Percentiles rank a stretch among this genome's conserved stretches.
These are phyloP conservation scores for Colletotrichum viniferum DNA, from an alignment of 2,329 filamentous ascomycete genomes.

Conservation along the genomic window DNA sequence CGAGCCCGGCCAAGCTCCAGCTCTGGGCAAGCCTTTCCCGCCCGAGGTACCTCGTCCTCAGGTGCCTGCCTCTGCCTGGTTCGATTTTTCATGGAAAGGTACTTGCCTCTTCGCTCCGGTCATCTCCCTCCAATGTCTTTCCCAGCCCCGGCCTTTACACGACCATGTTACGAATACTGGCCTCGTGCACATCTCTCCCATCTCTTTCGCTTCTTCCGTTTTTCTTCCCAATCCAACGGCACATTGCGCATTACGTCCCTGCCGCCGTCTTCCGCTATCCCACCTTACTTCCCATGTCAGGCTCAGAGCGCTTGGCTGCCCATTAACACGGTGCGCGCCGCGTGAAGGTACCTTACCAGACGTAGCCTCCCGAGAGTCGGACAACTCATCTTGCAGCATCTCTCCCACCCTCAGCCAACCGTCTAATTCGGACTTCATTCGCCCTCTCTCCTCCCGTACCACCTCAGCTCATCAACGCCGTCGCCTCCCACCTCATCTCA, in stretches of 20 bases:
- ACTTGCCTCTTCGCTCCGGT: background rate
- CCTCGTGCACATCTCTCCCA: background rate
- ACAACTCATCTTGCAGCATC: slow-evolving; percentile 26
- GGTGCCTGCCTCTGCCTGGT: background rate
- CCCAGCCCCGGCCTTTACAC: slow-evolving; percentile 5
- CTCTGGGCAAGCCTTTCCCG: background rate
- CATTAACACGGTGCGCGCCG: slow-evolving; percentile 8
- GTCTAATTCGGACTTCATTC: slow-evolving; percentile 6
- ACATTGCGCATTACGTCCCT: background rate
- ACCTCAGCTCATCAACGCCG: background rate
- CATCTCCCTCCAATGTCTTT: background rate
- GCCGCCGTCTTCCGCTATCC: background rate
- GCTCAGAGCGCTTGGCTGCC: background rate
- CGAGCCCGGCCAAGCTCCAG: background rate
- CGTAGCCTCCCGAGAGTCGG: slow-evolving; percentile 6
- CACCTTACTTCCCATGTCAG: background rate
- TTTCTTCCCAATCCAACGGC: background rate
- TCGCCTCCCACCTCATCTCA: background rate
- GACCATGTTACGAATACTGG: slow-evolving; percentile 4
- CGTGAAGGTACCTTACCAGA: background rate
- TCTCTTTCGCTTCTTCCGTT: background rate
- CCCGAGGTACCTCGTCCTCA: background rate
- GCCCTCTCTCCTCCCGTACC: background rate
- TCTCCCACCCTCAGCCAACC: background rate
- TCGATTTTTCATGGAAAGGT: background rate